A percentile compares a stretch with the other conserved stretches of the same genome.
These are phyloP conservation scores for Eimeria praecox DNA, from an alignment of 169 alveolate genomes.

Conservation along the genomic window DNA sequence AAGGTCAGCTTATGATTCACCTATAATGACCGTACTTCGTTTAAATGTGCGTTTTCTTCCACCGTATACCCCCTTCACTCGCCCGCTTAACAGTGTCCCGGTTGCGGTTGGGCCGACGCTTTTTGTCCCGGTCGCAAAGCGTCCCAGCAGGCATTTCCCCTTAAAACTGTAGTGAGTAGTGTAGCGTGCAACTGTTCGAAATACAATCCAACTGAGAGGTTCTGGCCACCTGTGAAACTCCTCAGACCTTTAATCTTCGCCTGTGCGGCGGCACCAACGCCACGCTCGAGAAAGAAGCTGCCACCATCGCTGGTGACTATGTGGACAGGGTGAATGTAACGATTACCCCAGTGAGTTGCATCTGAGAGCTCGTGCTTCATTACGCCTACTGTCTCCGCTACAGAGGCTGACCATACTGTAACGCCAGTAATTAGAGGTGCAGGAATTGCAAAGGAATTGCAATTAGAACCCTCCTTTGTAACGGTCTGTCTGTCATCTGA, in stretches of 20 bases:
- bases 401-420: background rate
- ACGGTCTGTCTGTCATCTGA: background rate
- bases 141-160: background rate
- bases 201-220: background rate
- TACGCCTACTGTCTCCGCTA: background rate
- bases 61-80: background rate
- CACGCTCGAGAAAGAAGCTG: conserved; percentile 31
- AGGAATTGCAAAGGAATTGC: background rate
- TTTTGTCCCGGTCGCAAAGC: no score
- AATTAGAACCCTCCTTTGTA: background rate
- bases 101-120: no score
- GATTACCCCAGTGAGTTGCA: conserved; percentile 43
- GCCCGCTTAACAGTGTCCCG: no score
- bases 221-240: background rate
- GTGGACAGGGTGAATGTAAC: conserved; percentile 59
- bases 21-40: background rate
- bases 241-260: conserved; percentile 59
- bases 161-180: no score
- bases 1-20: conserved; percentile 11
- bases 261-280: conserved; percentile 13
- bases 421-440: background rate
- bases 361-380: background rate
- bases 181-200: background rate
- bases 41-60: background rate
- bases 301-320: conserved; percentile 35